A percentile compares a stretch with the other conserved stretches of the same genome.
phyloP scores from a whole-genome alignment of 768 basidiomycete species.

The Grammothele lineata region DNA sequence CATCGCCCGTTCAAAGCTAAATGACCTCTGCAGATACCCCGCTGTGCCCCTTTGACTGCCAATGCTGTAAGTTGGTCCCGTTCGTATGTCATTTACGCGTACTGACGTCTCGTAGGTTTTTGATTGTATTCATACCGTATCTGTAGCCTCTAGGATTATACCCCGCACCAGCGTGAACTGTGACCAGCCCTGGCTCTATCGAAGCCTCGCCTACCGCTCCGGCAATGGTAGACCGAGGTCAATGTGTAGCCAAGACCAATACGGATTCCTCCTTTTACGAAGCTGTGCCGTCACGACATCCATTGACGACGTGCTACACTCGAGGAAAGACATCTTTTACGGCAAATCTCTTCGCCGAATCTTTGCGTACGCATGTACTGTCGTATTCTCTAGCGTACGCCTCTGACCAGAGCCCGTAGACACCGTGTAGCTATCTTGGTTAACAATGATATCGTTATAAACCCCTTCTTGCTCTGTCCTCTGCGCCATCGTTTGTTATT shows the following conservation, averaged over 20 bases:
- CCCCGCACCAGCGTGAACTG: too few species aligned
- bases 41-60: constrained; percentile 84
- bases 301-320: constrained; percentile 15
- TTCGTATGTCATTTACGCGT: background rate
- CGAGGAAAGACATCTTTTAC: constrained; percentile 8
- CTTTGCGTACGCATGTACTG: too few species aligned
- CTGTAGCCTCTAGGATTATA: background rate
- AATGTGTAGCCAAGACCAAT: constrained; percentile 55
- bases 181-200: constrained; percentile 43
- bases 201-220: constrained; percentile 46
- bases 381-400: too few species aligned
- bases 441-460: too few species aligned
- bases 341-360: too few species aligned
- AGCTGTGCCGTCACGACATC: constrained; percentile 9
- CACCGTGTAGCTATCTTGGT: too few species aligned
- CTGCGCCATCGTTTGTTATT: background rate
- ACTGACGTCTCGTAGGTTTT: constrained; percentile 2
- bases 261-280: constrained; percentile 9
- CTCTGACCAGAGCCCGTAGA: too few species aligned
- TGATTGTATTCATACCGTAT: constrained; percentile 14
- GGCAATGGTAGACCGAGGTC: constrained; percentile 48
- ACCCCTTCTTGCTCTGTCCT: background rate
- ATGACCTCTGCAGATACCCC: constrained; percentile 57
- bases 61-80: constrained; percentile 61
- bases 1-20: constrained; percentile 19